Percentiles rank a stretch among this genome's conserved stretches.
Evolutionary conservation across 2,329 filamentous ascomycete species (phyloP).

Genomic region (Diaporthe ilicicola): DNA sequence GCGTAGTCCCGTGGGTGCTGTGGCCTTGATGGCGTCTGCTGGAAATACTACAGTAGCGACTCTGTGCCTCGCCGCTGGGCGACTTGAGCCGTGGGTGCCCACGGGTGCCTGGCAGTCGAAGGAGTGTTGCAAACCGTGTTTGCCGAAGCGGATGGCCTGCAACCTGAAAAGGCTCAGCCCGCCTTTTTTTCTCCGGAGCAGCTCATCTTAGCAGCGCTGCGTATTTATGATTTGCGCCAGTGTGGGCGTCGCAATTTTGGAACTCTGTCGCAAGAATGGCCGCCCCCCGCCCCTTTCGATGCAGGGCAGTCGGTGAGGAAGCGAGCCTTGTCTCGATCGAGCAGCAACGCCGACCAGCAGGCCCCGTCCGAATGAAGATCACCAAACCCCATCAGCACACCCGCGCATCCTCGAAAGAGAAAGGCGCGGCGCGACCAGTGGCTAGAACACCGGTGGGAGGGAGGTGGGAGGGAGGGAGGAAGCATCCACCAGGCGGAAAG

Average conservation of each 20-base stretch:
- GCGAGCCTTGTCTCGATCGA: slow-evolving; percentile 45
- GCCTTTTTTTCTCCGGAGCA: slow-evolving; percentile 23
- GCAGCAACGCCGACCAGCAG: slow-evolving; percentile 47
- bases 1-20: neutral
- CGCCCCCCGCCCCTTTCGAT: slow-evolving; percentile 29
- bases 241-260: slow-evolving; percentile 30
- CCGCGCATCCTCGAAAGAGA: slow-evolving; percentile 46
- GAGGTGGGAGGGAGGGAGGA: neutral
- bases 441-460: slow-evolving; percentile 30
- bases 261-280: slow-evolving; percentile 28
- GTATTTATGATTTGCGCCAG: slow-evolving; percentile 26
- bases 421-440: slow-evolving; percentile 38
- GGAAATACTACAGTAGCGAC: slow-evolving; percentile 1
- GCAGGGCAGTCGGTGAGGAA: slow-evolving; percentile 34
- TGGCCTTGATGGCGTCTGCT: slow-evolving; percentile 6
- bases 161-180: slow-evolving; percentile 25
- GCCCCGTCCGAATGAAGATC: slow-evolving; percentile 48
- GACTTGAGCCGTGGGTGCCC: slow-evolving; percentile 3
- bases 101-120: slow-evolving; percentile 16
- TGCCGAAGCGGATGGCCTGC: slow-evolving; percentile 37
- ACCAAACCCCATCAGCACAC: slow-evolving; percentile 42
- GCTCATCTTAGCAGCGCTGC: slow-evolving; percentile 29
- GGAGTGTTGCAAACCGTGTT: slow-evolving; percentile 37
- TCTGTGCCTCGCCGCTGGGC: neutral
- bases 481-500: slow-evolving; percentile 20